These are phyloP conservation scores for Carex scoparia DNA, from an alignment of 176 grass and related monocot species.

Conservation along the genomic window DNA sequence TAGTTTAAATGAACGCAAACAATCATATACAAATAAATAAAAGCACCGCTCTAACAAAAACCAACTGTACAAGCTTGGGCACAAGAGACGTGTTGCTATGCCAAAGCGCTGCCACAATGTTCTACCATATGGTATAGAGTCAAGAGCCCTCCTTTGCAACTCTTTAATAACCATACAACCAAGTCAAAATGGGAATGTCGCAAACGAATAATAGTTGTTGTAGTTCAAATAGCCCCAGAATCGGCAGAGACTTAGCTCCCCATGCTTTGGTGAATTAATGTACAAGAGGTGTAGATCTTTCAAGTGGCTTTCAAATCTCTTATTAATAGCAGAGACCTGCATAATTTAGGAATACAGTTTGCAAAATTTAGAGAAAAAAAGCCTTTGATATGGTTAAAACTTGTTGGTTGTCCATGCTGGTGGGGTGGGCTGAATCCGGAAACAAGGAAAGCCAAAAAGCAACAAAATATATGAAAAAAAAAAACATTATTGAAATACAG, in stretches of 20 bases:
- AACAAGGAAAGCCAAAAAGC: too few species aligned
- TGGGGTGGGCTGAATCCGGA: too few species aligned
- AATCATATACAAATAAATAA: not conserved
- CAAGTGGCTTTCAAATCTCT: conserved; percentile 53
- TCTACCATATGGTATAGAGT: not conserved
- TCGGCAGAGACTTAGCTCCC: conserved; percentile 58
- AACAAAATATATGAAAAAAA: too few species aligned
- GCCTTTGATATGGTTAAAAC: not conserved
- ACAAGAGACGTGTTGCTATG: not conserved
- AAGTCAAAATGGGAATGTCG: not conserved
- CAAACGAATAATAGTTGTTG: conserved; percentile 63
- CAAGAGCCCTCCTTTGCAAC: not conserved
- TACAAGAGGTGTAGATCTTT: conserved; percentile 68
- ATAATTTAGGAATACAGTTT: conserved; percentile 17
- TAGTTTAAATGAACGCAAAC: not conserved
- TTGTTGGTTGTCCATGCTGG: not conserved
- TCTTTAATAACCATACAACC: not conserved
- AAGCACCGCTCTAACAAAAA: not conserved
- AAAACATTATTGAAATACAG: too few species aligned
- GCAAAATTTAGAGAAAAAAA: not conserved
- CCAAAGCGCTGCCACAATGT: not conserved
- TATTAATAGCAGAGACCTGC: conserved; percentile 55
- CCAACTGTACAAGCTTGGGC: not conserved
- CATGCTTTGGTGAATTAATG: conserved; percentile 63
- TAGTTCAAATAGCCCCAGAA: conserved; percentile 93